These are phyloP conservation scores for Leishmania tropica DNA, from an alignment of 208 protist genomes.

Conservation along the genomic window DNA sequence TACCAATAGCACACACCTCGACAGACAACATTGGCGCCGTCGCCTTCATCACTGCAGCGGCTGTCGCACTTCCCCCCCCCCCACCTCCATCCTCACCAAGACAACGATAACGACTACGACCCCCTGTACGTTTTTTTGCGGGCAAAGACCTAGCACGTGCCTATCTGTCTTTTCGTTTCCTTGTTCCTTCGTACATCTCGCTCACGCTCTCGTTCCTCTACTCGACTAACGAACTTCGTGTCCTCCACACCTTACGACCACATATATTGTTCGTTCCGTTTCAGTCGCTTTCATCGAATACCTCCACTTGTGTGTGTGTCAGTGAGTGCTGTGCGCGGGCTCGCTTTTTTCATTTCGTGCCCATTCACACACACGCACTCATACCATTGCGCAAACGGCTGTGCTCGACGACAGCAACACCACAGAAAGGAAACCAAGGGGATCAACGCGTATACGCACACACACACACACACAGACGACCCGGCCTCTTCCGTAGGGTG, in stretches of 20 bases:
- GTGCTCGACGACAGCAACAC: neutral
- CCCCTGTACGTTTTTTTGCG: neutral
- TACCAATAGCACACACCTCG: neutral
- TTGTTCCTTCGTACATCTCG: neutral
- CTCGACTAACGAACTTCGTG: neutral
- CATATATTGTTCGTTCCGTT: neutral
- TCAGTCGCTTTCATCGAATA: neutral
- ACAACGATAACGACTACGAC: neutral
- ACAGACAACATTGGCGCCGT: neutral
- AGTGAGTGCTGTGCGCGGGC: neutral
- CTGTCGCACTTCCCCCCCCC: neutral
- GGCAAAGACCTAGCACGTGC: neutral
- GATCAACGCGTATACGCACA: constrained; percentile 3
- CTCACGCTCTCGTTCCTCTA: neutral
- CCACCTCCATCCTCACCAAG: neutral
- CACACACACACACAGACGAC: neutral
- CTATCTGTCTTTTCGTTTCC: neutral
- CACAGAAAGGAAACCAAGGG: neutral
- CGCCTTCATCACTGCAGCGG: neutral
- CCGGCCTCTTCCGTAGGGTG: neutral
- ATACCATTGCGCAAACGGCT: neutral
- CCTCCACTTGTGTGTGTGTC: neutral
- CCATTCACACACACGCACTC: neutral
- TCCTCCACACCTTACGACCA: neutral
- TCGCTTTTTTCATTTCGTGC: neutral